Conservation (phyloP, 371 early-diverging fungal genomes). For the Blastocladiella emersonii region DNA sequence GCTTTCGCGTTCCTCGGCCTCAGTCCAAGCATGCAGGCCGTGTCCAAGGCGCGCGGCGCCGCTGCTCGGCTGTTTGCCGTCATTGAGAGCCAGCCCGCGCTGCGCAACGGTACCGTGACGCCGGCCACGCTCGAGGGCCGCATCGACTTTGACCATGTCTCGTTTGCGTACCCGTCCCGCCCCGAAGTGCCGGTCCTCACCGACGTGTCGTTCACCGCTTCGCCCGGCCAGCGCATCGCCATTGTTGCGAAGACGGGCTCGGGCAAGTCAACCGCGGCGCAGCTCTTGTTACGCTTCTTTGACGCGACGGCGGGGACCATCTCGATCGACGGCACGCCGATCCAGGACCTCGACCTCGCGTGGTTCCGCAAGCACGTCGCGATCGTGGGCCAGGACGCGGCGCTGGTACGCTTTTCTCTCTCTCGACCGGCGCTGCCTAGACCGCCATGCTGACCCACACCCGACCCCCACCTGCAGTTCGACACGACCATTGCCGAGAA, state of each 20-base stretch:
- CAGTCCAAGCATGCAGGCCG: slow-evolving; percentile 37
- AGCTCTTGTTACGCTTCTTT: slow-evolving; percentile 15
- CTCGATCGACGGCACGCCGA: slow-evolving; percentile 13
- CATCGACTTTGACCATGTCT: slow-evolving; percentile 7
- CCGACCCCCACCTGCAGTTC: too few relatives aligned
- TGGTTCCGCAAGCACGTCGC: slow-evolving; percentile 22
- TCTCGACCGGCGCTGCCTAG: too few relatives aligned
- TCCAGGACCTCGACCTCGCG: slow-evolving; percentile 6
- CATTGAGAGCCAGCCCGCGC: slow-evolving; percentile 28
- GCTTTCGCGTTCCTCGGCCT: slow-evolving; percentile 29
- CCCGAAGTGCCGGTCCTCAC: slow-evolving; percentile 17
- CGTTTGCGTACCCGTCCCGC: slow-evolving; percentile 23
- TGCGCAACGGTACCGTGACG: slow-evolving; percentile 4
- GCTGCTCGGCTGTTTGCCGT: slow-evolving; percentile 55
- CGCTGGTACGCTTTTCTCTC: too few relatives aligned
- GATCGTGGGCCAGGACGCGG: slow-evolving; percentile 23
- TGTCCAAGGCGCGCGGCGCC: slow-evolving; percentile 47
- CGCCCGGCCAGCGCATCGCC: slow-evolving; percentile 32
- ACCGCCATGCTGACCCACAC: too few relatives aligned
- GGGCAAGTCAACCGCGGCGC: slow-evolving; percentile 37
- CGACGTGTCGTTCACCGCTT: slow-evolving; percentile 21
- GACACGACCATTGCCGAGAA: slow-evolving; percentile 9
- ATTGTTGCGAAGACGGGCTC: slow-evolving; percentile 34
- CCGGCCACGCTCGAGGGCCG: neutral
- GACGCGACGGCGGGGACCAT: neutral